Evolutionary conservation across 768 basidiomycete species (phyloP).

Genomic region (Filobasidium floriforme): DNA sequence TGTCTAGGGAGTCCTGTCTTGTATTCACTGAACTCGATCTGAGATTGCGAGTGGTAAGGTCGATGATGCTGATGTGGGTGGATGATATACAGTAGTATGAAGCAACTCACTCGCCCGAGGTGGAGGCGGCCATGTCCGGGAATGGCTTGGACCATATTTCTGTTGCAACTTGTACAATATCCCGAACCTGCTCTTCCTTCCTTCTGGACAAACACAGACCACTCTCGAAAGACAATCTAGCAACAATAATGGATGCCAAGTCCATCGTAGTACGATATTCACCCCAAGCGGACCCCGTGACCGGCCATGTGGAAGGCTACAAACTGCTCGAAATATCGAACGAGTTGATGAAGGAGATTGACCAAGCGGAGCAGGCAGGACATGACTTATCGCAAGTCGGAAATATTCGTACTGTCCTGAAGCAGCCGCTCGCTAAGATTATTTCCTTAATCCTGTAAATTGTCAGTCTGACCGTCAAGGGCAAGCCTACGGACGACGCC

Average conservation of each 20-base stretch:
- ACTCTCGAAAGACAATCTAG: too few relatives aligned
- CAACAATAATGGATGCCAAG: neutral
- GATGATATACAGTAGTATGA: too few relatives aligned
- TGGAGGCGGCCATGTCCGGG: too few relatives aligned
- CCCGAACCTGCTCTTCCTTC: too few relatives aligned
- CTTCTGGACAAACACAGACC: too few relatives aligned
- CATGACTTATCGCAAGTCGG: conserved; percentile 31
- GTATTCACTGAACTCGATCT: too few relatives aligned
- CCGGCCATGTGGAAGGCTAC: conserved; percentile 29
- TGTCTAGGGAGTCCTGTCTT: too few relatives aligned
- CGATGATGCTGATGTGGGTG: neutral
- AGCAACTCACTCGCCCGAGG: too few relatives aligned
- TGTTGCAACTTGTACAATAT: too few relatives aligned
- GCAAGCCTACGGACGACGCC: conserved; percentile 71
- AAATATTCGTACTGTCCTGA: neutral
- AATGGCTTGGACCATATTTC: too few relatives aligned
- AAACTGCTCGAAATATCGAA: conserved; percentile 42
- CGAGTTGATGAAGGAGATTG: conserved; percentile 41
- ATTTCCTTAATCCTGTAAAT: neutral
- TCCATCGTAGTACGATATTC: conserved; percentile 13
- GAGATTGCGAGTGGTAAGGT: neutral
- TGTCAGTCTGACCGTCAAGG: conserved; percentile 68
- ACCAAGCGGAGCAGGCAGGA: conserved; percentile 21
- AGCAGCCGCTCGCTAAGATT: neutral
- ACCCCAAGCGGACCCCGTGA: conserved; percentile 4